A percentile compares a stretch with the other conserved stretches of the same genome.
Conservation (phyloP, 257 asterid species). For the Primulina huaijiensis region DNA sequence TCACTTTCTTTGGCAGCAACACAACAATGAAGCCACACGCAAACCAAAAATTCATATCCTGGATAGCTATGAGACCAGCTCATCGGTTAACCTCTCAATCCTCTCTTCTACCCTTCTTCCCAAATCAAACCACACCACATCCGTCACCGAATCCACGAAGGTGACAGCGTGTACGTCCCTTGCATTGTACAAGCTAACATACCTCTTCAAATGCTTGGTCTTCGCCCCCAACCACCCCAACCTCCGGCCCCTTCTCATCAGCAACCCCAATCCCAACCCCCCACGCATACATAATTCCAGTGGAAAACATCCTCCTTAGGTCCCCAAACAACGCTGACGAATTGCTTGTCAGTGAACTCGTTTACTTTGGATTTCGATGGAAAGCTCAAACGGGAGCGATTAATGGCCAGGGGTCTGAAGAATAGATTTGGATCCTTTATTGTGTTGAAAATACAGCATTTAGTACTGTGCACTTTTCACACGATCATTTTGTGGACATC, state of each 20-base stretch:
- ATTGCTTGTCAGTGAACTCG: conserved; percentile 23
- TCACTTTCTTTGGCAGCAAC: conserved; percentile 16
- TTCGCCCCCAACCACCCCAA: conserved; percentile 90
- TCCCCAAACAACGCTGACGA: conserved; percentile 36
- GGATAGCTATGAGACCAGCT: conserved; percentile 57
- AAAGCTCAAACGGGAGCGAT: conserved; percentile 23
- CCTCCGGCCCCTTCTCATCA: conserved; percentile 41
- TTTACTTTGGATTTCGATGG: conserved; percentile 20
- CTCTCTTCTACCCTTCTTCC: conserved; percentile 67
- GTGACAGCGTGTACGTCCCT: conserved; percentile 68
- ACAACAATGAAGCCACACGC: neutral
- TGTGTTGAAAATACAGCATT: too few relatives aligned
- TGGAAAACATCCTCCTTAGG: conserved; percentile 27
- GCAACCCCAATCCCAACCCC: neutral
- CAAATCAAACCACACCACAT: conserved; percentile 67
- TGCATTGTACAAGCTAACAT: conserved; percentile 57
- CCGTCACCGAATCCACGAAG: conserved; percentile 67
- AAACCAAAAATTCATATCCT: neutral
- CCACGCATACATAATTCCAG: conserved; percentile 41
- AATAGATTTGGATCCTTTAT: too few relatives aligned
- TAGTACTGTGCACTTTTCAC: too few relatives aligned
- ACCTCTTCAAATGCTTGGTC: conserved; percentile 70
- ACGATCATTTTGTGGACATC: too few relatives aligned
- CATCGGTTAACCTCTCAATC: conserved; percentile 41
- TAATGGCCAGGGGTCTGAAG: conserved; percentile 9